phyloP scores from a whole-genome alignment of 2,329 filamentous ascomycete species.

The Claviceps humidiphila region DNA sequence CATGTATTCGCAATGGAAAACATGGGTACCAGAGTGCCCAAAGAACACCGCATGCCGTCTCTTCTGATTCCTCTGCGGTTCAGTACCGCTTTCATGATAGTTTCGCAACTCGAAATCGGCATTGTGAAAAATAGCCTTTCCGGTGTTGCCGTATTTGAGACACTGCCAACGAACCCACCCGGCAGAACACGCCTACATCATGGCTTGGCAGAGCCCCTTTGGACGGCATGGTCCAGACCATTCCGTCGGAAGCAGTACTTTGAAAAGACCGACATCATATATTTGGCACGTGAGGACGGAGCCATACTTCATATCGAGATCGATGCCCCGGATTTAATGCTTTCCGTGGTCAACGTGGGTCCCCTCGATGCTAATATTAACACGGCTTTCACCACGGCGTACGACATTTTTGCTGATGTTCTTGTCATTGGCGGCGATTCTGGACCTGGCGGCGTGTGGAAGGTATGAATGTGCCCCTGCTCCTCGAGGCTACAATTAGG shows the following conservation, averaged over 20 bases:
- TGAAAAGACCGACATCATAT: slow-evolving; percentile 61
- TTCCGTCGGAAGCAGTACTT: slow-evolving; percentile 51
- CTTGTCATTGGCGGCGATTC: slow-evolving; percentile 67
- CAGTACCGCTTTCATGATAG: slow-evolving; percentile 55
- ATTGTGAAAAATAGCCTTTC: slow-evolving; percentile 42
- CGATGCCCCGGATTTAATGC: slow-evolving; percentile 40
- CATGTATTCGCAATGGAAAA: slow-evolving; percentile 32
- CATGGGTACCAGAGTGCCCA: slow-evolving; percentile 35
- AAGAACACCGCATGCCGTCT: slow-evolving; percentile 45
- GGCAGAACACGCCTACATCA: slow-evolving; percentile 31
- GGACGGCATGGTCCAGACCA: slow-evolving; percentile 76
- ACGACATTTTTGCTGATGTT: slow-evolving; percentile 57
- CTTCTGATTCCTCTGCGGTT: slow-evolving; percentile 61
- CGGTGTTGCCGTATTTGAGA: slow-evolving; percentile 34
- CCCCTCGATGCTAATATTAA: slow-evolving; percentile 60
- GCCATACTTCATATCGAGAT: slow-evolving; percentile 61
- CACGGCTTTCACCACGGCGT: slow-evolving; percentile 67
- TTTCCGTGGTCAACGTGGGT: slow-evolving; percentile 45
- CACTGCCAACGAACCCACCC: slow-evolving; percentile 27
- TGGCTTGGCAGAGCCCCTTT: slow-evolving; percentile 43
- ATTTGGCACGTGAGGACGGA: slow-evolving; percentile 80
- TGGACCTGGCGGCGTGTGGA: slow-evolving; percentile 64
- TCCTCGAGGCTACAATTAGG: background rate
- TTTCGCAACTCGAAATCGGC: slow-evolving; percentile 47
- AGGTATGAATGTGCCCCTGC: slow-evolving; percentile 28